phyloP scores from a whole-genome alignment of 257 asterid species.

The Nicotiana sylvestris region DNA sequence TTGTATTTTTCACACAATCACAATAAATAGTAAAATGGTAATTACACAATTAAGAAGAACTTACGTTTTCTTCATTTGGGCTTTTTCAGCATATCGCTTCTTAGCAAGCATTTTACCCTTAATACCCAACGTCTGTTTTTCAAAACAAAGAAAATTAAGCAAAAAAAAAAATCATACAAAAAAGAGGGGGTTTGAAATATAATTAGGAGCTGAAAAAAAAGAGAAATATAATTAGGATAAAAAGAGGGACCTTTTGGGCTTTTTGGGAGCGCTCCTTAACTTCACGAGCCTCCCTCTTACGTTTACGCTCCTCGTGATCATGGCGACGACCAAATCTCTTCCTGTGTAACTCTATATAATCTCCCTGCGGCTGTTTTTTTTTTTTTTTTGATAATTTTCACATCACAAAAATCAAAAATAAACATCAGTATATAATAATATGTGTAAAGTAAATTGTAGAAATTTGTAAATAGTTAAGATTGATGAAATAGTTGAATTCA shows the following conservation, averaged over 20 bases:
- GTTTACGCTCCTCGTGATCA: conserved; percentile 85
- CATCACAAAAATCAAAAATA: not conserved
- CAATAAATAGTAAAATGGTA: not conserved
- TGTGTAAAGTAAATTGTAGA: not conserved
- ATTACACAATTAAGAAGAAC: conserved; percentile 8
- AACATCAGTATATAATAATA: not conserved
- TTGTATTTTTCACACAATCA: not conserved
- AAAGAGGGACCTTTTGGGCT: conserved; percentile 54
- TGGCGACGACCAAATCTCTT: conserved; percentile 88
- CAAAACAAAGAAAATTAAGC: not conserved
- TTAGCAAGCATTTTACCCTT: conserved; percentile 90
- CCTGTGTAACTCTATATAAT: conserved; percentile 78
- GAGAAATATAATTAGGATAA: not conserved
- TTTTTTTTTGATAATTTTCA: not conserved
- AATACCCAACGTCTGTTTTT: conserved; percentile 72
- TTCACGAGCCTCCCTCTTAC: conserved; percentile 97
- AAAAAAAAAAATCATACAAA: not conserved
- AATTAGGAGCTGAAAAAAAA: not conserved
- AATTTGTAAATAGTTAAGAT: not conserved
- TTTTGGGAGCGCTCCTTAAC: conserved; percentile 77
- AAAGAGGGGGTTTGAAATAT: not conserved
- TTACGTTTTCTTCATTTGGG: conserved; percentile 89
- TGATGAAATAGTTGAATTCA: not conserved
- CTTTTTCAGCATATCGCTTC: conserved; percentile 89
- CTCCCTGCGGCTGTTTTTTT: conserved; percentile 88